A percentile compares a stretch with the other conserved stretches of the same genome.
phyloP scores from a whole-genome alignment of 768 basidiomycete species.

The Psilocybe cubensis region DNA sequence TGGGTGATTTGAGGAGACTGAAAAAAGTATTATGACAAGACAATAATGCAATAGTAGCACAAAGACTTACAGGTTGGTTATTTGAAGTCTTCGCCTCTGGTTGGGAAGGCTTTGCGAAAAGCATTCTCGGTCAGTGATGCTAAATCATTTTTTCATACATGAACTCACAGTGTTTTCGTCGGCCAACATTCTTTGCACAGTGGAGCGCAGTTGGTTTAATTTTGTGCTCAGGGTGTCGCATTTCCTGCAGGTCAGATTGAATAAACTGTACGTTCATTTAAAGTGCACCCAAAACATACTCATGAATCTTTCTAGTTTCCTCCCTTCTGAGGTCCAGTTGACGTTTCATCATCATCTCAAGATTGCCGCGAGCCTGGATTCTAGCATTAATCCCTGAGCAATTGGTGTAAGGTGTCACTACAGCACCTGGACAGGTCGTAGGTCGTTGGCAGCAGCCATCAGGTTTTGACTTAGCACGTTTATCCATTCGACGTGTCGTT shows the following conservation, averaged over 20 bases:
- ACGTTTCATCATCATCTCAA: slow-evolving; percentile 81
- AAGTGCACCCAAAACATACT: slow-evolving; percentile 46
- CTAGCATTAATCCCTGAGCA: neutral
- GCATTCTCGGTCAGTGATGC: neutral
- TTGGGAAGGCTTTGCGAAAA: neutral
- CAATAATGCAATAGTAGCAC: neutral
- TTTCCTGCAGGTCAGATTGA: slow-evolving; percentile 41
- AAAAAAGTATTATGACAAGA: neutral
- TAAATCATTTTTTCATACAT: neutral
- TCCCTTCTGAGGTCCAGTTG: slow-evolving; percentile 76
- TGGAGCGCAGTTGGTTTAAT: slow-evolving; percentile 55
- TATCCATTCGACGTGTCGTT: slow-evolving; percentile 80
- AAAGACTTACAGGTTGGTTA: neutral
- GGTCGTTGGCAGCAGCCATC: slow-evolving; percentile 88
- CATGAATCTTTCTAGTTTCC: slow-evolving; percentile 71
- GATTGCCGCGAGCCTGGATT: slow-evolving; percentile 72
- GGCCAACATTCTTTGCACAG: slow-evolving; percentile 22
- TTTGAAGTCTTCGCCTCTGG: neutral
- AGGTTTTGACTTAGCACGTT: slow-evolving; percentile 81
- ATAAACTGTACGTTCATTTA: neutral
- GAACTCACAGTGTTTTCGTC: slow-evolving; percentile 9
- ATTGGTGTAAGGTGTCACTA: neutral
- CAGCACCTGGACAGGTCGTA: slow-evolving; percentile 89
- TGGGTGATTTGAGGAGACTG: slow-evolving; percentile 22
- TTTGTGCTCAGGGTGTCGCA: slow-evolving; percentile 72